Evolutionary conservation across 257 asterid species (phyloP).

Genomic region (Anisodus acutangulus): DNA sequence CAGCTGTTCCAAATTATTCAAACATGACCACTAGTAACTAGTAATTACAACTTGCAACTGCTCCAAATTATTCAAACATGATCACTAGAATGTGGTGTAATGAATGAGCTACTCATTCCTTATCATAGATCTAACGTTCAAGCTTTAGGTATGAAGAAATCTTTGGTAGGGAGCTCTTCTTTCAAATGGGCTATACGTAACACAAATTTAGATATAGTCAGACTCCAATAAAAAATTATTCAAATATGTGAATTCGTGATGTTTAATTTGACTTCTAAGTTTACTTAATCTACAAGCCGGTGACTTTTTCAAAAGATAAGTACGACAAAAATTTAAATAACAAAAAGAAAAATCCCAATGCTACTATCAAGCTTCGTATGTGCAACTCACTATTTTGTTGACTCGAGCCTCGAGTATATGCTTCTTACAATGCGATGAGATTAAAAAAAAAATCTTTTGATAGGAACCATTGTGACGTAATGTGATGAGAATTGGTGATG

Average conservation of each 20-base stretch:
- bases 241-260: not conserved
- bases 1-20: not conserved
- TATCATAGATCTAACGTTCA: no score
- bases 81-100: no score
- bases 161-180: no score
- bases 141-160: no score
- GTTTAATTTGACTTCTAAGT: not conserved
- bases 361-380: not conserved
- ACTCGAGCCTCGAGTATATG: not conserved
- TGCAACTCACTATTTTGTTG: not conserved
- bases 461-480: not conserved
- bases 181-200: no score
- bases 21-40: not conserved
- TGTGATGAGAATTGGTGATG: not conserved
- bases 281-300: constrained; percentile 5
- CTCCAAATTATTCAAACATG: not conserved
- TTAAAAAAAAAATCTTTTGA: not conserved
- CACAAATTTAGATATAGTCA: no score
- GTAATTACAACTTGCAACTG: not conserved
- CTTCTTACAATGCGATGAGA: not conserved
- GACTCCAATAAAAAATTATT: no score
- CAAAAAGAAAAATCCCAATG: not conserved
- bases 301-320: constrained; percentile 1
- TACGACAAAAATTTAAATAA: not conserved
- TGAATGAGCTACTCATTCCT: no score